A percentile compares a stretch with the other conserved stretches of the same genome.
Conservation (phyloP, 1,139 yeast species). For the Pichia sp. region DNA sequence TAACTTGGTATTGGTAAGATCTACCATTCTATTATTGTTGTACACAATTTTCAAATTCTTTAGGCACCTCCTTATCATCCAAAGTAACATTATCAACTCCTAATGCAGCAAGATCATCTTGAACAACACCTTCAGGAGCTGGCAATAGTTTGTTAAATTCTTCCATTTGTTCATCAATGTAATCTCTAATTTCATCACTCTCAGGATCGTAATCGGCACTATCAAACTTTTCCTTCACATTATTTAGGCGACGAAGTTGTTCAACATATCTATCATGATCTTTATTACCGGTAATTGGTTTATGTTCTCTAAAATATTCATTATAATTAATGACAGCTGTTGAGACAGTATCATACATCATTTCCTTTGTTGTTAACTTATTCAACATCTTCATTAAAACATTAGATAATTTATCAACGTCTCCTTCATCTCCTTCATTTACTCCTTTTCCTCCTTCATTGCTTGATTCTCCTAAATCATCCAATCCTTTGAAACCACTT, state of each 20-base stretch:
- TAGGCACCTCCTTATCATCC: constrained; percentile 27
- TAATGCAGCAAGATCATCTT: constrained; percentile 49
- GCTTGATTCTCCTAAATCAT: neutral
- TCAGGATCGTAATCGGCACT: constrained; percentile 46
- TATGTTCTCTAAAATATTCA: constrained; percentile 48
- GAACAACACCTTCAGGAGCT: constrained; percentile 77
- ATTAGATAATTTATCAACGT: constrained; percentile 51
- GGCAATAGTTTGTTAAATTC: constrained; percentile 76
- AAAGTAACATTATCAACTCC: constrained; percentile 20
- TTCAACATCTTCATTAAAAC: constrained; percentile 72
- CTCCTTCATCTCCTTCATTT: constrained; percentile 31
- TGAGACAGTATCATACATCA: constrained; percentile 81
- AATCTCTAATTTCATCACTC: constrained; percentile 43
- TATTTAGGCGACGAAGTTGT: constrained; percentile 48
- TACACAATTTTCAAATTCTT: constrained; percentile 27
- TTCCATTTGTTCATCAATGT: constrained; percentile 53
- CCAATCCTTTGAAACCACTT: neutral
- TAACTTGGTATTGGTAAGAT: no score
- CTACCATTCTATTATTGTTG: constrained; percentile 20
- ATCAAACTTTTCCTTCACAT: constrained; percentile 54
- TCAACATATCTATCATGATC: constrained; percentile 40
- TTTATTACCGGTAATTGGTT: constrained; percentile 23
- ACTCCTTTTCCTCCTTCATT: constrained; percentile 34
- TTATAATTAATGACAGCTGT: constrained; percentile 71
- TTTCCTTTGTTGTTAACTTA: constrained; percentile 79